A percentile compares a stretch with the other conserved stretches of the same genome.
phyloP scores from a whole-genome alignment of 352 stramenopile genomes.

The Pythium folliculosum region DNA sequence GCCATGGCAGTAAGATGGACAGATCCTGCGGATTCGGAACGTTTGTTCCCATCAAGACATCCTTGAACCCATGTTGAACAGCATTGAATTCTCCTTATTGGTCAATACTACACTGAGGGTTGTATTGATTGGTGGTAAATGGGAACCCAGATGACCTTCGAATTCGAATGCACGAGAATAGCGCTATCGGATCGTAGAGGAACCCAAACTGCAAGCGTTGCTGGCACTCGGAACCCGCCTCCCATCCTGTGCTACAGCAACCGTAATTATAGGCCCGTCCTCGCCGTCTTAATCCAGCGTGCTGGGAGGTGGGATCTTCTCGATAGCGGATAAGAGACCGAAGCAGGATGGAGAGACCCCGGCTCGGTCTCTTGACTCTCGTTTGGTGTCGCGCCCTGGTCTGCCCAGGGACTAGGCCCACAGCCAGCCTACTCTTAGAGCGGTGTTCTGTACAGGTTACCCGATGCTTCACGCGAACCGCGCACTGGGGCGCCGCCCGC shows the following conservation, averaged over 20 bases:
- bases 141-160: background rate
- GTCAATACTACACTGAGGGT: background rate
- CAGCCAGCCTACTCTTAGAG: conserved; percentile 4
- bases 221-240: background rate
- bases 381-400: conserved; percentile 21
- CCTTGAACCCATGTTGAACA: background rate
- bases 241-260: background rate
- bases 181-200: background rate
- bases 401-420: conserved; percentile 15
- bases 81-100: background rate
- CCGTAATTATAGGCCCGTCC: conserved; percentile 3
- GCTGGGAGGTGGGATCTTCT: background rate
- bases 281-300: background rate
- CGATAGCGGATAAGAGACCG: conserved; percentile 9
- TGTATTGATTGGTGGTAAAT: background rate
- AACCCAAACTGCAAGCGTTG: background rate
- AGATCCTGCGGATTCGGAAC: no score
- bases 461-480: background rate
- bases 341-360: background rate
- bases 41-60: background rate
- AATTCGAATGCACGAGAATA: conserved; percentile 20
- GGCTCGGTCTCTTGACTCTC: background rate
- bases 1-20: no score
- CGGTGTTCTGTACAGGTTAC: background rate
- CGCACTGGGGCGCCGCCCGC: background rate